Conservation (phyloP, 176 grass and related monocot species). For the Puya raimondii region DNA sequence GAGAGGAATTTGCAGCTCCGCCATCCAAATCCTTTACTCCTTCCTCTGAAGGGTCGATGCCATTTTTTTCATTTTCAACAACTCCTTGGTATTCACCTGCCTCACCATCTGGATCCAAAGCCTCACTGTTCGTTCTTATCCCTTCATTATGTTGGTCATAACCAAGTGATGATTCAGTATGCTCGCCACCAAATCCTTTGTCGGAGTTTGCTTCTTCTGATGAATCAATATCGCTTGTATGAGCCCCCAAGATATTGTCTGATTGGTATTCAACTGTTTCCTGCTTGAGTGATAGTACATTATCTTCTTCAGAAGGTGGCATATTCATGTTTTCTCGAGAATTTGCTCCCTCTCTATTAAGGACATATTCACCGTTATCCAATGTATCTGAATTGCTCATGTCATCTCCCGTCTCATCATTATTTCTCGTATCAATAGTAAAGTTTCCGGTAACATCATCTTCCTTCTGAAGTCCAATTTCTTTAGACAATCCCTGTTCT, state of each 20-base stretch:
- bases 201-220: conserved; percentile 13
- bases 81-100: conserved; percentile 18
- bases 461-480: conserved; percentile 18
- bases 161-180: conserved; percentile 12
- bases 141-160: conserved; percentile 20
- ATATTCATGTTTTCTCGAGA: conserved; percentile 20
- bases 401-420: conserved; percentile 18
- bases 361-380: conserved; percentile 20
- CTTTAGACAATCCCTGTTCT: conserved; percentile 14
- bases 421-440: conserved; percentile 22
- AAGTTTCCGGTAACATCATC: background rate
- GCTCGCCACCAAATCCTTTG: background rate
- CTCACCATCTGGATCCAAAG: conserved; percentile 12
- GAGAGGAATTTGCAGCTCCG: conserved; percentile 19
- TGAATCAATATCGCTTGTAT: conserved; percentile 9
- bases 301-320: background rate
- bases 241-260: conserved; percentile 12
- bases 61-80: conserved; percentile 16
- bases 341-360: conserved; percentile 24
- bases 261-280: conserved; percentile 8
- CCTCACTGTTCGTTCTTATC: conserved; percentile 7
- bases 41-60: conserved; percentile 33
- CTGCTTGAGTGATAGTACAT: background rate
- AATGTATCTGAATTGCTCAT: background rate
- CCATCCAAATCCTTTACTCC: conserved; percentile 12